Evolutionary conservation across 805 yeast species (phyloP).

Genomic region (Priceomyces medius): DNA sequence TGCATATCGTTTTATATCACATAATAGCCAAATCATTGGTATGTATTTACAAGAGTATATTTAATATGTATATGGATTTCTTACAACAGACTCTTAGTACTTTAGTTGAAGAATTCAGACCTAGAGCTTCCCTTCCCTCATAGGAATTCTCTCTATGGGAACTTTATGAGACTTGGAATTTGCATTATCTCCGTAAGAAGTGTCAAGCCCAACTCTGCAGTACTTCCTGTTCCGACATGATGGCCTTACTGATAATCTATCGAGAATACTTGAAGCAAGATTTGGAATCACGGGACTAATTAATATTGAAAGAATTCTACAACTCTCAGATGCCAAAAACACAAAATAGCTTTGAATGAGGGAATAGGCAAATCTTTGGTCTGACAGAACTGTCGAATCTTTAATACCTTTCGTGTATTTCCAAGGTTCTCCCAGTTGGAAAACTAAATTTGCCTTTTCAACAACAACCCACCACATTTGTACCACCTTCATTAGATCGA

Average conservation of each 20-base stretch:
- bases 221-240: constrained; percentile 41
- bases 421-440: constrained; percentile 83
- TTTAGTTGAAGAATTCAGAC: too few relatives aligned
- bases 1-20: too few relatives aligned
- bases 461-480: constrained; percentile 58
- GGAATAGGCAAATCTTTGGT: constrained; percentile 13
- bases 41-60: too few relatives aligned
- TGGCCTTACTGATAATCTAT: constrained; percentile 56
- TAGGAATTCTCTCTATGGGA: constrained; percentile 41
- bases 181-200: constrained; percentile 56
- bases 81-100: too few relatives aligned
- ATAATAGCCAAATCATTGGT: too few relatives aligned
- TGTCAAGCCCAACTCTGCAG: constrained; percentile 58
- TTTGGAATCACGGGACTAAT: constrained; percentile 74
- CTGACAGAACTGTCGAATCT: constrained; percentile 17
- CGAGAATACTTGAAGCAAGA: constrained; percentile 55
- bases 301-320: constrained; percentile 64
- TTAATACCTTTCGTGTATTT: constrained; percentile 30
- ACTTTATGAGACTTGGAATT: constrained; percentile 49
- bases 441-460: constrained; percentile 59
- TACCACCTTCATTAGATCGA: constrained; percentile 57
- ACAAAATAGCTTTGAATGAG: constrained; percentile 50
- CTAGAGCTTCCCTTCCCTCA: too few relatives aligned
- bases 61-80: too few relatives aligned
- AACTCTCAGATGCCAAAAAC: constrained; percentile 65